Percentiles rank a stretch among this genome's conserved stretches.
These are phyloP conservation scores for Fusarium mundagurra DNA, from an alignment of 2,329 filamentous ascomycete genomes.

Conservation along the genomic window DNA sequence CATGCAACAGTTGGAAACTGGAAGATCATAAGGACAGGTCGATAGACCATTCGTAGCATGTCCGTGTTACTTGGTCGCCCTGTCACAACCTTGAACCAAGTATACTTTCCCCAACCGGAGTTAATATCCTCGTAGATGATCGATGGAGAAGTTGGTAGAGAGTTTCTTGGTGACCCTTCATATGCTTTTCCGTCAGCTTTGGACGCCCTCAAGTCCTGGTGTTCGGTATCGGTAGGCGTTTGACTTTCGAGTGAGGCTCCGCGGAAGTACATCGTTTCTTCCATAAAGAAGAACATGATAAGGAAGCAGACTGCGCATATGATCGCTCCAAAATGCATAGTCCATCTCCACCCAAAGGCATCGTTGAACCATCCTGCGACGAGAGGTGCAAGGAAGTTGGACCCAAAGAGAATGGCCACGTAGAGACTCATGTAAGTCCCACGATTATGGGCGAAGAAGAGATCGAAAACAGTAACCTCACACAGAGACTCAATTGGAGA, in stretches of 20 bases:
- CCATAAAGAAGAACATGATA: neutral
- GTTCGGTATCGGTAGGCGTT: neutral
- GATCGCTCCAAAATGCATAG: neutral
- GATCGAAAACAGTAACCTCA: neutral
- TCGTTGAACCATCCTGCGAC: neutral
- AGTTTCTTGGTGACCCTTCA: neutral
- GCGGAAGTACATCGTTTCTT: slow-evolving; percentile 4
- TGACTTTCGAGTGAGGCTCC: neutral
- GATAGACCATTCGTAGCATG: slow-evolving; percentile 1
- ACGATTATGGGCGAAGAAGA: neutral
- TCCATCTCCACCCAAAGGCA: neutral
- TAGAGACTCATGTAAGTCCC: slow-evolving; percentile 6
- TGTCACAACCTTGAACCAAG: neutral
- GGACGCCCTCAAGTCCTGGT: neutral
- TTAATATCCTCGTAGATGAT: neutral
- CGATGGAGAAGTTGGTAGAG: neutral
- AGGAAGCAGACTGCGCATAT: neutral
- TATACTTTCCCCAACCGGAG: neutral
- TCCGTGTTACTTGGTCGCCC: neutral
- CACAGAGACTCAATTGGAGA: neutral
- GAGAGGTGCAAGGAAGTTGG: neutral
- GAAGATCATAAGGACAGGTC: neutral
- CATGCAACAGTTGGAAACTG: neutral
- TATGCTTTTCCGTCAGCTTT: neutral
- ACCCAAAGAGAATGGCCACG: neutral